Base-by-base conservation (phyloP, 2,329 filamentous ascomycete genomes). In the Epichloe uncinata region DNA sequence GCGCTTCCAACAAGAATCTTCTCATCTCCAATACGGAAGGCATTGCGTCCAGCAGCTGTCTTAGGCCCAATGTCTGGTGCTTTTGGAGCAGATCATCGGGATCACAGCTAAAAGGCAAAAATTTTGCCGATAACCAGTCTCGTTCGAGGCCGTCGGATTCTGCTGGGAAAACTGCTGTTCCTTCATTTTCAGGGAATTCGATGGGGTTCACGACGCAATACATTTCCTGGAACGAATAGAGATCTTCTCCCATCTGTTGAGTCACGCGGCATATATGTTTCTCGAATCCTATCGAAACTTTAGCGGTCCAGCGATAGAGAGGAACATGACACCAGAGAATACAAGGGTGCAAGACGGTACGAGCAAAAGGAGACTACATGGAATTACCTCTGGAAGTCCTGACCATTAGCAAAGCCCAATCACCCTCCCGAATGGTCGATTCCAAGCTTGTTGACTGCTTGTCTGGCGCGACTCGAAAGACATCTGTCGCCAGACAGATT, bases 11-110 rank as follows among this genome's bases (percentile, higher is more conserved):
- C 7, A 83, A 60, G 55, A 73, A 75, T 0, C 61, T 44, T 56
- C 67, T 69, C 73, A 89, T 81, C 0, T 78, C 68, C 12, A 68
- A 58, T 3, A 90, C 74, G 1, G 74, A 66, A 0, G 86, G 85
- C 3, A 88, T 67, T 1, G 75, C 71, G 12, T 78, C 69, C 0
- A 87, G 65, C 18, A 77, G 55, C 8, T 81, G 60, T 4, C 66
- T 61, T 48, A 79, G 56, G 4, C 57, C 53, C 2, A 45, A 6
- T n/a, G 49, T 45, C 26, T 54, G 56, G 0, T 57, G 42, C 5
- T 1, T 1, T 0, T 4, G 9, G 7, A 53, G 18, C 3, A 65
- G 49, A 4, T 48, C 51, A 18, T 62, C 59, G 4, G 64, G 41
- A 22, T 64, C 57, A 33, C 54, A 50, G 15, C 47, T 54, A 36